Evolutionary conservation across 2,329 filamentous ascomycete species (phyloP), one percentile per base, ranked within the genome.

Genomic region (Tolypocladium paradoxum): DNA sequence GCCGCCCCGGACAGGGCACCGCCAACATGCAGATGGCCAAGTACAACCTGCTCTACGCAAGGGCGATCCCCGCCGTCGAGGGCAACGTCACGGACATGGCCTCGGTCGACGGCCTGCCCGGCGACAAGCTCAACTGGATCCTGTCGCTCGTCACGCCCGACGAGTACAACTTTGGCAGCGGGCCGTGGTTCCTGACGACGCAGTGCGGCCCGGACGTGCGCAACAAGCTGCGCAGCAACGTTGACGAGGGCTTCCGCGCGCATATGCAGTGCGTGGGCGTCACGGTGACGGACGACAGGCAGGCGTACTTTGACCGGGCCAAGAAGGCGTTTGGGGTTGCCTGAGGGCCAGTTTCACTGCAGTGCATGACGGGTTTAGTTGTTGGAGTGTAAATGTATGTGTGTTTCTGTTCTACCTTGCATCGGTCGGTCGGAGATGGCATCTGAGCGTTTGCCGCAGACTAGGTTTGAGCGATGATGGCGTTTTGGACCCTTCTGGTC

Each of bases 1-100:
- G 76, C n/a, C 63, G 70, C 0, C 76, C 84, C 0, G 88, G 87
- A 9, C 85, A 91, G 66, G 87, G 87, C 27, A 90, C 87, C 2
- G 72, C 71, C 56, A 79, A 79, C 65, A 77, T 80, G 76, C 76
- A 79, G 62, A 68, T 68, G 67, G 57, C 67, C 35, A 43, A 53
- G 2, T 77, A 56, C 66, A 79, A 78, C 62, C 56, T 73, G 2
- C 2, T 66, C 55, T 82, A 79, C 61, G 78, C 76, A n/a, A 60
- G 68, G 53, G 66, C 63, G 11, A 64, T 81, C 51, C 58, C 66
- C 1, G 72, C 54, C 22, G 60, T 79, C 31, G 59, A 64, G 48
- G 53, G 57, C 27, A 53, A 71, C 54, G 65, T 70, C 40, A 61
- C 68, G 11, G 60, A 61, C 14, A 59, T 65, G 50, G 55, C 60